Evolutionary conservation across 2,329 filamentous ascomycete genomes (phyloP), one percentile per base, ranked within the genome.

Genomic region (Fonsecaea pedrosoi): DNA sequence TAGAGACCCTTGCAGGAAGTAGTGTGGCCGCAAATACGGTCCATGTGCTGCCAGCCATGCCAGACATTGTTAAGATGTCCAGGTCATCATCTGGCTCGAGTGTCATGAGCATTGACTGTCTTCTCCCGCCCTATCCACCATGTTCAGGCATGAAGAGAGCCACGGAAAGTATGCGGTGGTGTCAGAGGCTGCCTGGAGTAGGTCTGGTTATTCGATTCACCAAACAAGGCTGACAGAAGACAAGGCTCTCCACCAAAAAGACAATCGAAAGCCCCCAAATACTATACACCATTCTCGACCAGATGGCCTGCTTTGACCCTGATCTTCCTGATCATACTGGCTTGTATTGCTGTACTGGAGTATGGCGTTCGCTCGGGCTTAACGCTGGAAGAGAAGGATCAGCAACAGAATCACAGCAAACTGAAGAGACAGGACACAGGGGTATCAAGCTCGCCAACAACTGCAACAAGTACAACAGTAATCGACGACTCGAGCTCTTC

Each of bases 271-370:
- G 15, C 30, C 15, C 21, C 30, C 35, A 55, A 38, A 38, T 55
- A 60, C 53, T 62, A 56, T 42, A 37, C 34, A 18, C 60, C 60
- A 15, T 48, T 62, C n/a, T 37, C 34, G 35, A 62, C 60, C 34
- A 54, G 48, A 45, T 62, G 60, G 60, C 60, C 48, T 37, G 32
- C 54, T n/a, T 34, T 62, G 34, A 55, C 60, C 30, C 32, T 54
- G 34, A 56, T 62, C 48, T 30, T 62, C 34, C 32, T 62, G 21
- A 53, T 25, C 25, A 35, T 62, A 3, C 9, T 62, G 18, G 48
- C 60, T 30, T 62, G 48, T 45, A 53, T 62, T 35, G 50, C 48
- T 13, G 50, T 42, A 4, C 60, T 62, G 1, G 60, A 62, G 42
- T 35, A 55, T 30, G 60, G 60, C 8, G 15, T 62, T 25, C 48